A percentile compares a stretch with the other conserved stretches of the same genome.
Evolutionary conservation across 345 rosid species (phyloP).

Genomic region (Gossypium stocksii): DNA sequence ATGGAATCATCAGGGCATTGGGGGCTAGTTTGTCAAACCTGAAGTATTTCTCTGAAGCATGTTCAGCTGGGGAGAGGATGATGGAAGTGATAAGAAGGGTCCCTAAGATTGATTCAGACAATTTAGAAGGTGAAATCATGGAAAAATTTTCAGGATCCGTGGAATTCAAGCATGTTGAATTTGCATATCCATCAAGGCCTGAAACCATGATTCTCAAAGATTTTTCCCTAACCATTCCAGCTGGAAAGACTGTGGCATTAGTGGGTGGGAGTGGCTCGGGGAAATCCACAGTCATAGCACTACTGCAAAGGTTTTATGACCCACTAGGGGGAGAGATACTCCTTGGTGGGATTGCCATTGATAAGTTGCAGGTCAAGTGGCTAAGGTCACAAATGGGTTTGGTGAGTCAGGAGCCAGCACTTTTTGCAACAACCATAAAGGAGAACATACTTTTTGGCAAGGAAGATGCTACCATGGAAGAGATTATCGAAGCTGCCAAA

Average conservation of each 20-base stretch:
- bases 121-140: constrained; percentile 44
- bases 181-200: constrained; percentile 77
- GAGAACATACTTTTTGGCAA: constrained; percentile 76
- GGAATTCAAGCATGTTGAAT: constrained; percentile 53
- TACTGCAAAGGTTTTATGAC: constrained; percentile 78
- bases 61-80: constrained; percentile 61
- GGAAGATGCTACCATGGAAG: constrained; percentile 54
- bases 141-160: constrained; percentile 53
- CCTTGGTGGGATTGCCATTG: constrained; percentile 53
- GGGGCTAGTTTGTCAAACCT: constrained; percentile 74
- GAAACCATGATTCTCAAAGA: constrained; percentile 49
- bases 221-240: constrained; percentile 56
- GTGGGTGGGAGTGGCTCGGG: constrained; percentile 95
- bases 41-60: constrained; percentile 73
- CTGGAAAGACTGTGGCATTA: constrained; percentile 73
- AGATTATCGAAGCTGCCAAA: constrained; percentile 56
- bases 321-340: constrained; percentile 65
- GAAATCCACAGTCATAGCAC: constrained; percentile 78
- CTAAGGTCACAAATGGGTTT: constrained; percentile 70
- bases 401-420: constrained; percentile 78
- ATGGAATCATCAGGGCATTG: constrained; percentile 40
- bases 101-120: constrained; percentile 67
- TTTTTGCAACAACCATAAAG: constrained; percentile 67
- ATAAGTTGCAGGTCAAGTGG: constrained; percentile 75
- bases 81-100: constrained; percentile 60